Conservation (phyloP, 306 rosid genomes). For the Rosa lucieae region DNA sequence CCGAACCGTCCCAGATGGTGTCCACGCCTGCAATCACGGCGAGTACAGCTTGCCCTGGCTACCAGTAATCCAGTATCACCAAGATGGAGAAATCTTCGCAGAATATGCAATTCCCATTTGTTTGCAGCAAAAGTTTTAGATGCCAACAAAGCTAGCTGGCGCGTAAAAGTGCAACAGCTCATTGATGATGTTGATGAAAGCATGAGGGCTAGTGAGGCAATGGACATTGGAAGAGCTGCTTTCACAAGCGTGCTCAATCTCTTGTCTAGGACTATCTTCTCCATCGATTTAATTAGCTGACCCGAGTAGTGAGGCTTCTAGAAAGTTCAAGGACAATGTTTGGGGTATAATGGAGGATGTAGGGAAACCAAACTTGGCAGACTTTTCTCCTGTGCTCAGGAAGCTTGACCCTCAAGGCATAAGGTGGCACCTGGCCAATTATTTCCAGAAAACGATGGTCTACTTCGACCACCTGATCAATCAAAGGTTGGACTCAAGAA, state of each 20-base stretch:
- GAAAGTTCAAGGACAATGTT: not conserved
- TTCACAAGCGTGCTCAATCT: not conserved
- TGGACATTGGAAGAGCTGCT: not conserved
- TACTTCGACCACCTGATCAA: not conserved
- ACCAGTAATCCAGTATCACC: conserved; percentile 16
- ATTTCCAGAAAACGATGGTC: not conserved
- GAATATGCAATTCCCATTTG: conserved; percentile 19
- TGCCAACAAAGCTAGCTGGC: conserved; percentile 21
- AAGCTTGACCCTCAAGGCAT: not conserved
- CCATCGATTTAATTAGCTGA: not conserved
- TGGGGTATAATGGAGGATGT: not conserved
- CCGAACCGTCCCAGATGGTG: conserved; percentile 31
- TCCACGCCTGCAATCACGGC: conserved; percentile 10
- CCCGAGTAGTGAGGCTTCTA: not conserved
- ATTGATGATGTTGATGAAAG: not conserved
- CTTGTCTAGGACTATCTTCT: not conserved
- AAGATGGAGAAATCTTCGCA: conserved; percentile 38
- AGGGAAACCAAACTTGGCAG: not conserved
- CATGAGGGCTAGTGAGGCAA: not conserved
- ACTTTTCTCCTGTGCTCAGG: not conserved
- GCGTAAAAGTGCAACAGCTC: not conserved
- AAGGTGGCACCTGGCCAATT: not conserved
- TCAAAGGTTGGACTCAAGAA: not conserved
- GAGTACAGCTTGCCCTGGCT: conserved; percentile 28
- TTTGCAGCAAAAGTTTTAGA: conserved; percentile 18